These are phyloP conservation scores for Dictyostelium citrinum DNA, from an alignment of 78 protist genomes.

Conservation along the genomic window DNA sequence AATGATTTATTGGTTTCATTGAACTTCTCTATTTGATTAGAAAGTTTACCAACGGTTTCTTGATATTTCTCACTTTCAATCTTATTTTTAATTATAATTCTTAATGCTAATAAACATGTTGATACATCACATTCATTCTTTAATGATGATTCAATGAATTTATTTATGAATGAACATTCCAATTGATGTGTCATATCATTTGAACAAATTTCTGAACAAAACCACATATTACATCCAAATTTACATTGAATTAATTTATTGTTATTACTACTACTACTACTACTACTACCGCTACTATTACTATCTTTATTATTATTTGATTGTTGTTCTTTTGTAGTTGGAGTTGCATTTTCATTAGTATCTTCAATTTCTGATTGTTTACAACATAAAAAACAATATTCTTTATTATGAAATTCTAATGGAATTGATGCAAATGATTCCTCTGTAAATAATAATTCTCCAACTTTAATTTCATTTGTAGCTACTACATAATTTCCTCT, in stretches of 20 bases:
- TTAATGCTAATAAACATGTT: not conserved
- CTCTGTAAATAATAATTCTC: slow-evolving; percentile 31
- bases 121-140: not conserved
- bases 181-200: slow-evolving; percentile 53
- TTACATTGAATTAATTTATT: not conserved
- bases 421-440: slow-evolving; percentile 66
- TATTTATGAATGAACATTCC: slow-evolving; percentile 47
- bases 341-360: not conserved
- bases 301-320: too few species aligned
- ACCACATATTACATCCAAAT: slow-evolving; percentile 41
- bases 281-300: too few species aligned
- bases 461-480: not conserved
- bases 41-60: slow-evolving; percentile 20
- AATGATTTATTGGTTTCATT: not conserved
- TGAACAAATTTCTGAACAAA: slow-evolving; percentile 4
- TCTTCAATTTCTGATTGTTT: not conserved
- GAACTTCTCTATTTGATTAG: not conserved
- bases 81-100: slow-evolving; percentile 20
- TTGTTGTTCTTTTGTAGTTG: not conserved
- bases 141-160: not conserved
- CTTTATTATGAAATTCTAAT: not conserved
- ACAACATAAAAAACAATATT: slow-evolving; percentile 18
- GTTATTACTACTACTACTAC: too few species aligned
- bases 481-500: slow-evolving; percentile 27
- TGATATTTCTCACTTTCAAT: not conserved